Conservation (phyloP, 257 asterid species). For the Dorcoceras hygrometricum region DNA sequence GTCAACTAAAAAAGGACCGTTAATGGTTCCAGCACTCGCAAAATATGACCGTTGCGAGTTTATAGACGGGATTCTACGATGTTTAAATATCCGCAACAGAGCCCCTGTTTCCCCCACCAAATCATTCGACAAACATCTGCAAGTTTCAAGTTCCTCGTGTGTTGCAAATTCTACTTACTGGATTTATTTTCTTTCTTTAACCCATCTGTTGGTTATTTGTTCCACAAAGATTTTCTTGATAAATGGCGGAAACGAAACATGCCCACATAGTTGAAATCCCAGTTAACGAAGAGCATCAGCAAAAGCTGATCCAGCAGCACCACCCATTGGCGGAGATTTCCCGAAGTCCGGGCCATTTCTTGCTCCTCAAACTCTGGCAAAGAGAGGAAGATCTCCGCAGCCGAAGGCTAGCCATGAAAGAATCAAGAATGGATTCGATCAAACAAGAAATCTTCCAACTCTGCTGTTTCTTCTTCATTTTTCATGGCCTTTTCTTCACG, state of each 20-base stretch:
- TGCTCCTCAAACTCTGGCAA: slow-evolving; percentile 95
- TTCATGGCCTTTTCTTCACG: slow-evolving; percentile 65
- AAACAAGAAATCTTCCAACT: slow-evolving; percentile 69
- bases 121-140: slow-evolving; percentile 25
- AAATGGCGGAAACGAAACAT: slow-evolving; percentile 62
- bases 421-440: slow-evolving; percentile 55
- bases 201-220: not conserved
- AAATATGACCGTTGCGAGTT: slow-evolving; percentile 64
- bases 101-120: slow-evolving; percentile 23
- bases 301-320: slow-evolving; percentile 39
- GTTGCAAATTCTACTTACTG: not conserved
- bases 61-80: slow-evolving; percentile 25
- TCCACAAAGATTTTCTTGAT: not conserved
- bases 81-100: slow-evolving; percentile 48
- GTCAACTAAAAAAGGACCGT: slow-evolving; percentile 31
- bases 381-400: slow-evolving; percentile 66
- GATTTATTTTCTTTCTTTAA: not conserved
- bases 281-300: slow-evolving; percentile 62
- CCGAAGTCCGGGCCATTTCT: slow-evolving; percentile 83
- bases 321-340: slow-evolving; percentile 92
- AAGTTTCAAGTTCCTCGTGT: slow-evolving; percentile 19
- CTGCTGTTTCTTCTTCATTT: slow-evolving; percentile 67
- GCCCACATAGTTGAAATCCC: slow-evolving; percentile 74
- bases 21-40: slow-evolving; percentile 3
- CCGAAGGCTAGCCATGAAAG: slow-evolving; percentile 55